Evolutionary conservation across 2,329 filamentous ascomycete species (phyloP), one percentile per base, ranked within the genome.

Genomic region (Cercospora berteroae): DNA sequence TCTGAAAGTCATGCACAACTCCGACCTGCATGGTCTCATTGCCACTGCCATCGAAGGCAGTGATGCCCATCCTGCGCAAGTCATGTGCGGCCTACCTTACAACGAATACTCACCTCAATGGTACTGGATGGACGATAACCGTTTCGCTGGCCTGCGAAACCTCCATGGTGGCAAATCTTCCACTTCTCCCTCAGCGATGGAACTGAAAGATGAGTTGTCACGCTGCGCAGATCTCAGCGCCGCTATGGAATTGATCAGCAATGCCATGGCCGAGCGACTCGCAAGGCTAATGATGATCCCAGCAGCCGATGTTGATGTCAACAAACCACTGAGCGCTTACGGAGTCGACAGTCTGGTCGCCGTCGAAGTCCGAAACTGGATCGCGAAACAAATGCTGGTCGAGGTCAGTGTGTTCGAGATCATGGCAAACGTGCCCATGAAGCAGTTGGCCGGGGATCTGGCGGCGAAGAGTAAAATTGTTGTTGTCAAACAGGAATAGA

Each of bases 331-430:
- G 13, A 58, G 55, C 18, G 63, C 59, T 0, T 69, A 69, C 27
- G 68, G 70, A 5, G 66, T 72, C 4, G 67, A 72, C 31, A 61
- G 48, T n/a, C 65, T 70, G 2, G 68, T 72, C 23, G 68, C 70
- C 0, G 57, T 68, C 7, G 70, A 72, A 44, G 59, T 72, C 5
- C 44, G 68, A 10, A 70, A 69, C n/a, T 72, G 68, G 68, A 62
- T 67, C 27, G 55, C 56, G 8, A 69, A 67, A 61, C 61, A 65
- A 52, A 64, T 67, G 60, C 25, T 61, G 20, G 61, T 67, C 9
- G 68, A 70, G 20, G 58, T 70, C 5, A 52, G 29, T 31, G 64
- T 70, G 25, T 67, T 68, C n/a, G 66, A 68, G n/a, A 58, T 70
- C 18, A 68, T 68, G 36, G 36, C 36, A 1, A 39, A 39, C 7